Conservation (phyloP, 371 early-diverging fungal species). For the Funneliformis caledonium region DNA sequence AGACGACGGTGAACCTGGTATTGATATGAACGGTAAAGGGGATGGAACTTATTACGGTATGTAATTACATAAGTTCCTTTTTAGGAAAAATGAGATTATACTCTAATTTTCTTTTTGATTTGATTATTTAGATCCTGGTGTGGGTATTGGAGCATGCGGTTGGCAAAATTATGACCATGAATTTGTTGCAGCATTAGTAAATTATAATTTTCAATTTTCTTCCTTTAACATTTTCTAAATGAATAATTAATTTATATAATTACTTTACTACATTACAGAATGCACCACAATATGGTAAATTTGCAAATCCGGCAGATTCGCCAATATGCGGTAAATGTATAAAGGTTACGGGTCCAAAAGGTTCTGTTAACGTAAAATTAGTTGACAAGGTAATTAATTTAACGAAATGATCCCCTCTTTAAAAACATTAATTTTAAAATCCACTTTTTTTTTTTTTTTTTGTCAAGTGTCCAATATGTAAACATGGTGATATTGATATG, state of each 20-base stretch:
- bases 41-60: conserved; percentile 38
- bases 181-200: conserved; percentile 34
- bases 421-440: neutral
- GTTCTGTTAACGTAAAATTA: conserved; percentile 39
- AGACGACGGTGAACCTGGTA: conserved; percentile 11
- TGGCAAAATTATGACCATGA: conserved; percentile 17
- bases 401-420: neutral
- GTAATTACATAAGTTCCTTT: neutral
- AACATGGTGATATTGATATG: conserved; percentile 39
- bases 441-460: neutral
- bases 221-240: neutral
- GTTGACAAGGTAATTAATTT: conserved; percentile 35
- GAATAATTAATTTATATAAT: neutral
- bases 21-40: conserved; percentile 20
- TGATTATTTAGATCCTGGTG: conserved; percentile 24
- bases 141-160: conserved; percentile 31
- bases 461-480: conserved; percentile 32
- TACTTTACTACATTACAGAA: conserved; percentile 10
- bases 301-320: conserved; percentile 24
- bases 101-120: neutral
- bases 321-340: conserved; percentile 41
- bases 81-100: neutral
- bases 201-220: neutral
- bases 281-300: conserved; percentile 32
- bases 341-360: conserved; percentile 39